A percentile compares a stretch with the other conserved stretches of the same genome.
phyloP scores from a whole-genome alignment of 495 filamentous ascomycete species.

The Penicillium daleae region DNA sequence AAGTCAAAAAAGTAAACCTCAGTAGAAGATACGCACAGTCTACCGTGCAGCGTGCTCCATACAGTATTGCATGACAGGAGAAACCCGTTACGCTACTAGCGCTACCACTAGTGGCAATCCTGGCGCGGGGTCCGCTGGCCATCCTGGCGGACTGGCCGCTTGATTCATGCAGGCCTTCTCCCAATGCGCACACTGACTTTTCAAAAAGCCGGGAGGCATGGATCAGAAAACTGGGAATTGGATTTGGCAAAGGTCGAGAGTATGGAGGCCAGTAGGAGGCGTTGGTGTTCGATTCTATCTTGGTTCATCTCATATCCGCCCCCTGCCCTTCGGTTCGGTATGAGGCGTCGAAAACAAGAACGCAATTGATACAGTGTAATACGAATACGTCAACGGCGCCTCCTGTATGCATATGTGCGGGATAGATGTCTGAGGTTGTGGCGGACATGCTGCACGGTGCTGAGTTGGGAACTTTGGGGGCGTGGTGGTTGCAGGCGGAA shows the following conservation, averaged over 20 bases:
- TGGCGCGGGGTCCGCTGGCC: slow-evolving; percentile 15
- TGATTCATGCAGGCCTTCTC: slow-evolving; percentile 5
- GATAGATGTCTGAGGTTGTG: not conserved
- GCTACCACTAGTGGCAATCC: slow-evolving; percentile 14
- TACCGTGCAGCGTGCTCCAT: no score
- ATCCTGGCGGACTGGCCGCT: slow-evolving; percentile 11
- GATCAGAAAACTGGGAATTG: not conserved
- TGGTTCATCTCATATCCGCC: not conserved
- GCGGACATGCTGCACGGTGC: slow-evolving; percentile 13
- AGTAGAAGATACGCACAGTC: not conserved
- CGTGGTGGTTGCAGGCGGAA: slow-evolving; percentile 9
- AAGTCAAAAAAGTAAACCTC: not conserved
- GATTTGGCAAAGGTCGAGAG: not conserved
- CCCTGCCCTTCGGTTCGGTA: not conserved
- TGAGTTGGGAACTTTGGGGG: slow-evolving; percentile 13
- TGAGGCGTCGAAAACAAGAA: not conserved
- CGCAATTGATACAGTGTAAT: not conserved
- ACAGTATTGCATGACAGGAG: slow-evolving; percentile 23
- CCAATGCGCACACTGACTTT: not conserved
- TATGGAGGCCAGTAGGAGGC: not conserved
- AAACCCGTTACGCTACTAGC: slow-evolving; percentile 14
- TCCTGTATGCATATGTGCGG: slow-evolving; percentile 11
- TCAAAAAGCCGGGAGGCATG: not conserved
- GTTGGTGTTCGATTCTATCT: not conserved
- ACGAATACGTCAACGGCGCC: slow-evolving; percentile 17